Base-by-base conservation (phyloP, 202 grass and related monocot species). In the Panicum virgatum region DNA sequence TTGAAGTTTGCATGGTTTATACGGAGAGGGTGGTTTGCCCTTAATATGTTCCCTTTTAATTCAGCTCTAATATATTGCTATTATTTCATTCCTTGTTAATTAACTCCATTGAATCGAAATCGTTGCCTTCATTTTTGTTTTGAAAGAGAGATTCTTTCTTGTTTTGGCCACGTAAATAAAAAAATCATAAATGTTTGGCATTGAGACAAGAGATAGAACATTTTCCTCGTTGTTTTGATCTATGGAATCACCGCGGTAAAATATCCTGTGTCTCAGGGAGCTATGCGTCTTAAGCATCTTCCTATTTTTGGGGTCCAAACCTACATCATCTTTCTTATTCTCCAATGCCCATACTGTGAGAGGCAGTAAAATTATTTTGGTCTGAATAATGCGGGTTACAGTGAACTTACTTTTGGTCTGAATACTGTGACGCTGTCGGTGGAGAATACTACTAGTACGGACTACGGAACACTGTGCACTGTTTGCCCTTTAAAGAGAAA, bases 191-290 rank as follows among this genome's bases (percentile, higher is more conserved):
- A 62, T 46, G 7, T 47, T 15, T 54, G 34, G 32, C 25, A 54
- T 70, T 27, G 27, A 27, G 18, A 52, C 53, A 30, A 15, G 18
- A 60, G n/a, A 45, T n/a, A 27, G 7, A 61, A 16, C 54, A 51
- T 82, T 70, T 70, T 53, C 52, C 26, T 62, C 45, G 16, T 70
- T 40, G 23, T 29, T 77, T 63, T 45, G 64, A 45, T 64, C n/a
- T 14, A 7, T 43, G 11, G 23, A 54, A 62, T 36, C 12, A 61
- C 7, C 23, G 20, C 32, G 9, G 13, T 69, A 71, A 85, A 64
- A 23, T 62, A 63, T 62, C 29, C 62, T 44, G 12, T 29, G 48
- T 50, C 5, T 39, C 40, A 76, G 56, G 15, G 11, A 53, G 40
- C 10, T 26, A 47, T 58, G 48, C 47, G 27, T 10, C 37, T 25